Conservation (phyloP, 306 rosid genomes). For the barrel medic (Medicago truncatula) region MtrunA17r5.0-ANR NC_053049.1:37841001-37841500, state of each 20-base stretch:
- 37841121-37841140: conserved; percentile 11
- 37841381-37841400: conserved; percentile 23
- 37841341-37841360: background rate
- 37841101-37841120: conserved; percentile 8
- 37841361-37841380: conserved; percentile 9
- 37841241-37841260: conserved; percentile 11
- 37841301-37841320: conserved; percentile 34
- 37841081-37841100: conserved; percentile 21
- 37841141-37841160: conserved; percentile 25
- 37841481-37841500: conserved; percentile 15
- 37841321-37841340: conserved; percentile 25
- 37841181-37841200: conserved; percentile 24
- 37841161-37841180: conserved; percentile 12
- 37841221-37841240: background rate
- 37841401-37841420: conserved; percentile 21
- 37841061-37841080: conserved; percentile 11
- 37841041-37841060: background rate
- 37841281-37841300: conserved; percentile 21
- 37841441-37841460: background rate
- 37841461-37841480: background rate
- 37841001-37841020: background rate
- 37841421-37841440: background rate
- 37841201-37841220: background rate
- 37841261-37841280: background rate
- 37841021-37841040: background rate